These are phyloP conservation scores for Symmetrospora coprosmae DNA, from an alignment of 768 basidiomycete genomes.

Conservation along the genomic window DNA sequence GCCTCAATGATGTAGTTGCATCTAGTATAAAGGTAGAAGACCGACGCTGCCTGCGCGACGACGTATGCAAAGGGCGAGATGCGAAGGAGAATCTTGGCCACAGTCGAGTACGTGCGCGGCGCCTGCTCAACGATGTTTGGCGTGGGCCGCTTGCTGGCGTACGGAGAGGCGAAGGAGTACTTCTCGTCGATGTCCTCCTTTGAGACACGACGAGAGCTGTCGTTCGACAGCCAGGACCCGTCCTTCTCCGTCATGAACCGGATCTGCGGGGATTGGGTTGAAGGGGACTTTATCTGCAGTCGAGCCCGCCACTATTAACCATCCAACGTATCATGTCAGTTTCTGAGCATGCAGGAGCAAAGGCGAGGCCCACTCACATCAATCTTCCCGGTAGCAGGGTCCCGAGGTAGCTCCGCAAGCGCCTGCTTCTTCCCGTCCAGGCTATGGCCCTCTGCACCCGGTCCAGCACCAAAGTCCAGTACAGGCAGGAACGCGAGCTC, in stretches of 20 bases:
- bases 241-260: no score
- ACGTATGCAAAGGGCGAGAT: slow-evolving; percentile 7
- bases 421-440: no score
- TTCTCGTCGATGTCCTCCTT: slow-evolving; percentile 17
- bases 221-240: no score
- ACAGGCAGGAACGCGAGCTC: no score
- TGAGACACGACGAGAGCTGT: no score
- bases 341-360: background rate
- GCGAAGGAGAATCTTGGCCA: background rate
- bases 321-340: no score
- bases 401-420: no score
- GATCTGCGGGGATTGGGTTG: background rate
- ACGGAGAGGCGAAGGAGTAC: background rate
- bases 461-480: no score
- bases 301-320: slow-evolving; percentile 11
- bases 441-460: no score
- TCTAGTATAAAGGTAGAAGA: slow-evolving; percentile 15
- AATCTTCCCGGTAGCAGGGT: slow-evolving; percentile 12
- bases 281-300: background rate
- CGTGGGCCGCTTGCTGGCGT: background rate
- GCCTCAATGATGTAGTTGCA: slow-evolving; percentile 6
- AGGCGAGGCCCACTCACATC: slow-evolving; percentile 6
- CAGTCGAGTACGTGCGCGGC: background rate
- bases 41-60: background rate
- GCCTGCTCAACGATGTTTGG: background rate